Base-by-base conservation (phyloP, 371 early-diverging fungal species). In the Dentiscutata heterogama region DNA sequence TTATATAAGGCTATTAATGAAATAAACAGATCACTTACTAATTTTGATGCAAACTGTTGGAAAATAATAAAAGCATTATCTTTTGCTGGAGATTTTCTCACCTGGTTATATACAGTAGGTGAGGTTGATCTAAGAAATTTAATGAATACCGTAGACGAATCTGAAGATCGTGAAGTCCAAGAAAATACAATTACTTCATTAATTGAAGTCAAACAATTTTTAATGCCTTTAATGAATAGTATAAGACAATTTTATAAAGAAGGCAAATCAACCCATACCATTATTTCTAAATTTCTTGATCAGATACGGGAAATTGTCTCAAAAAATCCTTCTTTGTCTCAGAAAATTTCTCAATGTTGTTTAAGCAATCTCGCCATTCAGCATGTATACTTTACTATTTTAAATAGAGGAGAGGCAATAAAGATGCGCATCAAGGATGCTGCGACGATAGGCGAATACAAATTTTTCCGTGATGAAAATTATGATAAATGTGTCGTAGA, bases 401-500 rank as follows among this genome's bases (percentile, higher is more conserved):
- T 29, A 3, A 78, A 80, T 56, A 18, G 68, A 53, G 78, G 78
- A 5, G 82, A 82, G 50, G 82, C 60, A n/a, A 81, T 16, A 78
- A 68, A 14, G 68, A 80, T n/a, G 35, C 13, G 35, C 2, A 82
- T 82, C 4, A 80, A 65, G 4, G 81, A 82, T 78, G 79, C 82
- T 20, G 82, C 68, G 14, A 58, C n/a, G 7, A 70, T 7, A 18
- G 82, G 79, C 14, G 18, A 13, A 1, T 82, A 80, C 25, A 18
- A 42, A 35, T 82, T 82, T 82, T n/a, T 53, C 31, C 82, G 79
- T 20, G 25, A 22, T 27, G 39, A 18, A 5, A 51, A 64, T 25
- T 16, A 78, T 13, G 64, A 78, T 20, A 68, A 68, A 27, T 82
- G 80, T 39, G 3, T 54, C 2, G 82, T 82, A 11, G 11, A 1